Evolutionary conservation across 1,284 basidiomycete genomes (phyloP), one percentile per base, ranked within the genome.

Genomic region (Pseudozyma thailandica): DNA sequence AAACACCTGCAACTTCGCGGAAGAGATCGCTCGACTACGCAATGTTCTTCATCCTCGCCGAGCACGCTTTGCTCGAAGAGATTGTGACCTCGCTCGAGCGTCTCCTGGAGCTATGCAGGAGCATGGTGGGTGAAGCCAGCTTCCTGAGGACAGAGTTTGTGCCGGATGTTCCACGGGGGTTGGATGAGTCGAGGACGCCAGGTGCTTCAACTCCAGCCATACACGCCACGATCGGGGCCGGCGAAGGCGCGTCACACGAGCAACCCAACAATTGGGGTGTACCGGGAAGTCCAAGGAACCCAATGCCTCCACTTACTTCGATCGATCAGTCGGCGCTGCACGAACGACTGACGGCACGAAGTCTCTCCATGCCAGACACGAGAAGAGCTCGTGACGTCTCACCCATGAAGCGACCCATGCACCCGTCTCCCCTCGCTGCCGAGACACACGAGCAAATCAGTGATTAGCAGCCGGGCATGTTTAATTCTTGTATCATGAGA

Each of bases 41-140:
- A 20, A 45, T 66, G 41, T 71, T 82, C 20, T 82, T 74, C 51
- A 45, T 79, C 30, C 65, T 82, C 27, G 72, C 79, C 3, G 80
- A 82, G 43, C 80, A 82, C 27, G 59, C 69, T 3, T 39, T 79
- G n/a, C 50, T 82, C 2, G 58, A 66, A 7, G 70, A 78, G 42
- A 65, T 81, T 12, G 65, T 75, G 12, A 47, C 31, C 1, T 70
- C 68, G 26, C 37, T 79, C 12, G 78, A 82, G 37, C 46, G 30
- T 3, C 44, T 82, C 15, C 38, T 79, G 12, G 60, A 68, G 25
- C 51, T 75, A 45, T 75, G 70, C n/a, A 65, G 77, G 16, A 42
- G 43, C 23, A 65, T 82, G 53, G 66, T 79, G 8, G 80, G 80
- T 13, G 77, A 79, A 28, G 53, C 74, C 28, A 74, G 62, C 18